Conservation (phyloP, 2,329 filamentous ascomycete species). For the Aspergillus sp. region DNA sequence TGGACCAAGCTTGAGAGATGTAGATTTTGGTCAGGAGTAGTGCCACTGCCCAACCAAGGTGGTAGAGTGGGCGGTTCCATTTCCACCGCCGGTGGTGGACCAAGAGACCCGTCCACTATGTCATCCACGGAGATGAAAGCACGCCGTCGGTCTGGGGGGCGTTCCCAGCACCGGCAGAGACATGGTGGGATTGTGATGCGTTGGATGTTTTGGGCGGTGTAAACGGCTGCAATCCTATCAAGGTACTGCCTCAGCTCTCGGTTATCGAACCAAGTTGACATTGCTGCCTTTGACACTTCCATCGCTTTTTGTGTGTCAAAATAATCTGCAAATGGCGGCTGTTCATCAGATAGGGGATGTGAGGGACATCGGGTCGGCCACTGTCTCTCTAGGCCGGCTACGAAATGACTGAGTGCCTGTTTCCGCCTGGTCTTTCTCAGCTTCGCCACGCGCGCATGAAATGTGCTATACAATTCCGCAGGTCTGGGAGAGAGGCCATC, state of each 20-base stretch:
- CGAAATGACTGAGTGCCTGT: slow-evolving; percentile 6
- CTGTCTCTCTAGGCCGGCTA: slow-evolving; percentile 13
- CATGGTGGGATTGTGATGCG: slow-evolving; percentile 6
- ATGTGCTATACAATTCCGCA: slow-evolving; percentile 8
- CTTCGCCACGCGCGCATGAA: slow-evolving; percentile 12
- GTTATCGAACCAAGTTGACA: slow-evolving; percentile 32
- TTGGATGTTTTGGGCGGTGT: slow-evolving; percentile 10
- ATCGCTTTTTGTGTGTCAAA: slow-evolving; percentile 19
- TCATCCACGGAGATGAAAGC: slow-evolving; percentile 9
- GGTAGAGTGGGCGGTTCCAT: slow-evolving; percentile 5
- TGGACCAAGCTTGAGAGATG: slow-evolving; percentile 8
- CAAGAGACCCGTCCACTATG: slow-evolving; percentile 6
- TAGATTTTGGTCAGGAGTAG: slow-evolving; percentile 1
- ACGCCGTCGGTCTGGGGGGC: neutral
- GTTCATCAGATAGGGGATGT: slow-evolving; percentile 16
- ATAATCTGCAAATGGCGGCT: slow-evolving; percentile 20
- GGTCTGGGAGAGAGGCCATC: neutral
- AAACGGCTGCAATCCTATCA: slow-evolving; percentile 9
- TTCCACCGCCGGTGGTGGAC: slow-evolving; percentile 9
- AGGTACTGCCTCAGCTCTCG: slow-evolving; percentile 27
- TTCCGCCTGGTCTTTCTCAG: slow-evolving; percentile 9
- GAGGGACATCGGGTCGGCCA: slow-evolving; percentile 22
- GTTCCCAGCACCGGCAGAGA: neutral
- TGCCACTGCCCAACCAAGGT: slow-evolving; percentile 1
- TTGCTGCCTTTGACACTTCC: slow-evolving; percentile 7